Base-by-base conservation (phyloP, 1,284 basidiomycete genomes). In the Bondarzewia mesenterica region DNA sequence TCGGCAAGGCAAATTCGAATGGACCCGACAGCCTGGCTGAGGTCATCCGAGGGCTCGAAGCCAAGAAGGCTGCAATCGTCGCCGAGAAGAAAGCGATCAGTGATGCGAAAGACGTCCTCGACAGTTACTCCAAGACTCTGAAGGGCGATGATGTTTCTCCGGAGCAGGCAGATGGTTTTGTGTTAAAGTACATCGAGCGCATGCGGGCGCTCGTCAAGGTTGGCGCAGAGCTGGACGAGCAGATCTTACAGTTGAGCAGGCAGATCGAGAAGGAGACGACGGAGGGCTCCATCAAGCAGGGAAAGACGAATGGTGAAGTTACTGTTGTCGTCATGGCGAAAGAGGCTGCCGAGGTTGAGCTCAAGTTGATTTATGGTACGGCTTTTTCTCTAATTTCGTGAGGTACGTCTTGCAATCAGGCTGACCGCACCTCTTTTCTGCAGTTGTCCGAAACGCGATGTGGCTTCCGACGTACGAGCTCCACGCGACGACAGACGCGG, bases 381-480 rank as follows among this genome's bases (percentile, higher is more conserved):
- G 60, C n/a, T 27, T 45, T 35, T 14, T 42, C 35, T 18, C n/a
- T n/a, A n/a, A n/a, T n/a, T n/a, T n/a, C n/a, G n/a, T n/a, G n/a
- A n/a, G n/a, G n/a, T n/a, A n/a, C n/a, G n/a, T n/a, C n/a, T n/a
- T n/a, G n/a, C n/a, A n/a, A n/a, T n/a, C n/a, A n/a, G n/a, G n/a
- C n/a, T n/a, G n/a, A n/a, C n/a, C n/a, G n/a, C n/a, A n/a, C n/a
- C 37, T 22, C 8, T 41, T 49, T 29, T 5, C 21, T 2, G n/a
- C 53, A 81, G 80, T 78, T 48, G 78, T 82, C 12, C 62, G 56
- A 42, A 62, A 71, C 38, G 75, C 73, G 0, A 58, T 57, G 16
- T 82, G 80, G 80, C 57, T 61, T 16, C 73, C 79, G 1, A 68
- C 68, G 3, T 82, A 82, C 57, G 79, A 82, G 46, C 65, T 83